Percentiles rank a stretch among this genome's conserved stretches.
These are phyloP conservation scores for Amanita rubescens DNA, from an alignment of 768 basidiomycete genomes.

Conservation along the genomic window DNA sequence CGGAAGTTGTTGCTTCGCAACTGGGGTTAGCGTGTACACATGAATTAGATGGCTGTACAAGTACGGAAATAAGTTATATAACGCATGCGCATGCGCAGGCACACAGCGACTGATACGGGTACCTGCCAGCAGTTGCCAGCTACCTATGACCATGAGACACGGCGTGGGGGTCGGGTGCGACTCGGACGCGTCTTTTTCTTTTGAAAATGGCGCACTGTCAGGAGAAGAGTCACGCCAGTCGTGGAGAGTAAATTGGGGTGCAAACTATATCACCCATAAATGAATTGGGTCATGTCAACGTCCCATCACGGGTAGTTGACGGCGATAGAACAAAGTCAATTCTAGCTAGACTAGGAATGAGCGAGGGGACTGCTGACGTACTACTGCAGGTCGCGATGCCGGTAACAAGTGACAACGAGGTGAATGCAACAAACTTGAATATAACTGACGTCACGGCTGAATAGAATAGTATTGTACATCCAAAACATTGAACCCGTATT, in stretches of 20 bases:
- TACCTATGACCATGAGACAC: no score
- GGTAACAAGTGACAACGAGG: not conserved
- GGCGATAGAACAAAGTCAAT: not conserved
- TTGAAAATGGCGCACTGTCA: no score
- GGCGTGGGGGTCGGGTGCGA: no score
- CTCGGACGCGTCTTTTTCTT: no score
- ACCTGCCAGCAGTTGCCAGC: no score
- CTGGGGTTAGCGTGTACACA: not conserved
- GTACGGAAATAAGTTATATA: not conserved
- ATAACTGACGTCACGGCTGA: not conserved
- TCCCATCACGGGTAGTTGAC: not conserved
- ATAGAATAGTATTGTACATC: not conserved
- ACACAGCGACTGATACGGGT: no score
- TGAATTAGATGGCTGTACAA: not conserved
- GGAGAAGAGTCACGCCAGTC: no score
- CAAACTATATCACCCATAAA: constrained; percentile 1
- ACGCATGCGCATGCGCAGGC: not conserved
- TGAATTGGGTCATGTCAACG: not conserved
- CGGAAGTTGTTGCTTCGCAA: not conserved
- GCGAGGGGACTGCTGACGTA: not conserved
- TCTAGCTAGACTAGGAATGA: not conserved
- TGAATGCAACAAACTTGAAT: no score
- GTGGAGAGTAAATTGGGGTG: constrained; percentile 1
- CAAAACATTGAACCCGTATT: not conserved
- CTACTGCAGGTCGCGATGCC: no score